Conservation (phyloP, 1,284 basidiomycete species). For the Rhodotorula sp. region DNA sequence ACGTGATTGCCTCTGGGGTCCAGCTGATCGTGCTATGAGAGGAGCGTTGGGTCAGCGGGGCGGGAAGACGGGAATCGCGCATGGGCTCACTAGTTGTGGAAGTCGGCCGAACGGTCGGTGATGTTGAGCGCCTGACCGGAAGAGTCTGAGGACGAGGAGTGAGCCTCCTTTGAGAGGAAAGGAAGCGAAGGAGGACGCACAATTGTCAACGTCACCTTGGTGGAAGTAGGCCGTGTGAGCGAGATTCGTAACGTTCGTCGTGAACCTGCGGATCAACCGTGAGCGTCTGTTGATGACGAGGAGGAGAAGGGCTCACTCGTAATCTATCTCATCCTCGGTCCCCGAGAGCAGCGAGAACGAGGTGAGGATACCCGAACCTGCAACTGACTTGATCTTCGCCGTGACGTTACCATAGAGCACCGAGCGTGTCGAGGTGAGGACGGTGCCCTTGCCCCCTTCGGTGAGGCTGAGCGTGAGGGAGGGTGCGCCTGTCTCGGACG, state of each 20-base stretch:
- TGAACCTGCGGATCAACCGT: neutral
- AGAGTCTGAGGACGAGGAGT: neutral
- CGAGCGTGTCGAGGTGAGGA: conserved; percentile 74
- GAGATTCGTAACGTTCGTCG: neutral
- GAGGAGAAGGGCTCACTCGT: conserved; percentile 62
- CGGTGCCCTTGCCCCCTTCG: conserved; percentile 60
- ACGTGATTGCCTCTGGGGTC: conserved; percentile 22
- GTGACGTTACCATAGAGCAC: conserved; percentile 77
- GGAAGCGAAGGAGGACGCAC: neutral
- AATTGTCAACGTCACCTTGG: neutral
- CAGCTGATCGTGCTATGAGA: conserved; percentile 26
- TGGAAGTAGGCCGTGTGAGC: conserved; percentile 12
- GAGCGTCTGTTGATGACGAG: neutral
- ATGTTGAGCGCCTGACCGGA: neutral
- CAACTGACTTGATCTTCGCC: conserved; percentile 59
- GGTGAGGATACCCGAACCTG: conserved; percentile 72
- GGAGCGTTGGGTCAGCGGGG: neutral
- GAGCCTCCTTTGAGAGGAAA: neutral
- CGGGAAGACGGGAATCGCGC: fast-evolving
- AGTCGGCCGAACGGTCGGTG: conserved; percentile 1
- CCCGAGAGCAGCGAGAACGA: conserved; percentile 57
- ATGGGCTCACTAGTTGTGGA: conserved; percentile 27
- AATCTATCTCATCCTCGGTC: conserved; percentile 70
- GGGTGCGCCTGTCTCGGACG: neutral
- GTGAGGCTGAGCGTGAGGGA: conserved; percentile 15